phyloP scores from a whole-genome alignment of 257 asterid species.

The Przewalskia tangutica region DNA sequence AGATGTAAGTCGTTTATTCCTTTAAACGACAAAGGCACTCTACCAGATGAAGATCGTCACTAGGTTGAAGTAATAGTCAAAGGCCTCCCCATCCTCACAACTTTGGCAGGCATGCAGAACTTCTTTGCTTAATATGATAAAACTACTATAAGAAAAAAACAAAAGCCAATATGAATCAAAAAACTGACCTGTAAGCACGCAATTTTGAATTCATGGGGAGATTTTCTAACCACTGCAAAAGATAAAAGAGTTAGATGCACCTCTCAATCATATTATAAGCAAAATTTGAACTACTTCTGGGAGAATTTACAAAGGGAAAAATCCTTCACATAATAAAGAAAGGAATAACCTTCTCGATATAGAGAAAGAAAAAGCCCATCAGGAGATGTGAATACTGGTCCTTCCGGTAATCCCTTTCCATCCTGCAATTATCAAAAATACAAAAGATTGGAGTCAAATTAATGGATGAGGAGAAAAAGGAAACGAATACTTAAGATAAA shows the following conservation, averaged over 20 bases:
- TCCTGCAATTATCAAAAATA: constrained; percentile 29
- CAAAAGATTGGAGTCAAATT: neutral
- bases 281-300: neutral
- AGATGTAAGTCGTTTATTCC: neutral
- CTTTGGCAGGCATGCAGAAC: neutral
- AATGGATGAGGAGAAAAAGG: neutral
- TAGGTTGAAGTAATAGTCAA: neutral
- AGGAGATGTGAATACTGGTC: constrained; percentile 74
- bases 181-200: constrained; percentile 80
- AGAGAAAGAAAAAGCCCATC: constrained; percentile 80
- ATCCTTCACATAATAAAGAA: neutral
- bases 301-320: neutral
- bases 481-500: neutral
- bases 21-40: neutral
- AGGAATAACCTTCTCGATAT: constrained; percentile 58
- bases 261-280: neutral
- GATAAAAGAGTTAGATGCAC: constrained; percentile 10
- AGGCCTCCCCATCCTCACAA: neutral
- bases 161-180: neutral
- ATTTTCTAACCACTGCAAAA: constrained; percentile 86
- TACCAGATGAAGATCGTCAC: neutral
- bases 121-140: neutral
- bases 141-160: neutral
- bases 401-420: constrained; percentile 71
- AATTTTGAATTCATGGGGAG: constrained; percentile 95